phyloP scores from a whole-genome alignment of 345 rosid genomes.

The Aquilaria yunnanensis region DNA sequence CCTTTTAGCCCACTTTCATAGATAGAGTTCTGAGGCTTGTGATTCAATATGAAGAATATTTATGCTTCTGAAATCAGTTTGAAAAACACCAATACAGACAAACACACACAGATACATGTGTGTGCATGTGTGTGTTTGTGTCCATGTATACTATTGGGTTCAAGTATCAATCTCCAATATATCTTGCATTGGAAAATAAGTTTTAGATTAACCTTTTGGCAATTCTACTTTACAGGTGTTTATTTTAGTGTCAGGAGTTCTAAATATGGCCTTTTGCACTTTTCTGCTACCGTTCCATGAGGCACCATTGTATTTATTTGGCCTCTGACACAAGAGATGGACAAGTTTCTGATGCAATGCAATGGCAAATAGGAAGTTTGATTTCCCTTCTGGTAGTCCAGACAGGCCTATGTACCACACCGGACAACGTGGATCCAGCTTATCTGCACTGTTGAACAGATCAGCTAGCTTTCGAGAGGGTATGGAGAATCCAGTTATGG shows the following conservation, averaged over 20 bases:
- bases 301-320: slow-evolving; percentile 54
- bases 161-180: too few species aligned
- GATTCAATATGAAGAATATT: neutral
- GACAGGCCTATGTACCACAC: slow-evolving; percentile 65
- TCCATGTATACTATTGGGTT: neutral
- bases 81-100: too few species aligned
- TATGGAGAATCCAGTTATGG: slow-evolving; percentile 55
- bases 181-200: neutral
- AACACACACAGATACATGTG: too few species aligned
- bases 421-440: slow-evolving; percentile 79
- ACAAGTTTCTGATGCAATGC: slow-evolving; percentile 55
- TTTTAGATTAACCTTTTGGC: slow-evolving; percentile 10
- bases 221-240: slow-evolving; percentile 41
- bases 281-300: slow-evolving; percentile 46
- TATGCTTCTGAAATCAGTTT: too few species aligned
- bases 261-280: slow-evolving; percentile 47
- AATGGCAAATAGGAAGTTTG: slow-evolving; percentile 71
- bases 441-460: slow-evolving; percentile 70
- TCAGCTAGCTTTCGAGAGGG: slow-evolving; percentile 83
- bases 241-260: slow-evolving; percentile 16
- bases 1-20: slow-evolving; percentile 6
- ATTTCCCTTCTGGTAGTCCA: slow-evolving; percentile 74
- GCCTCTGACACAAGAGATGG: slow-evolving; percentile 41
- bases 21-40: slow-evolving; percentile 1
- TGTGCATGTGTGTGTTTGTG: neutral